Evolutionary conservation across 2,329 filamentous ascomycete species (phyloP).

Genomic region (Fusarium globosum): DNA sequence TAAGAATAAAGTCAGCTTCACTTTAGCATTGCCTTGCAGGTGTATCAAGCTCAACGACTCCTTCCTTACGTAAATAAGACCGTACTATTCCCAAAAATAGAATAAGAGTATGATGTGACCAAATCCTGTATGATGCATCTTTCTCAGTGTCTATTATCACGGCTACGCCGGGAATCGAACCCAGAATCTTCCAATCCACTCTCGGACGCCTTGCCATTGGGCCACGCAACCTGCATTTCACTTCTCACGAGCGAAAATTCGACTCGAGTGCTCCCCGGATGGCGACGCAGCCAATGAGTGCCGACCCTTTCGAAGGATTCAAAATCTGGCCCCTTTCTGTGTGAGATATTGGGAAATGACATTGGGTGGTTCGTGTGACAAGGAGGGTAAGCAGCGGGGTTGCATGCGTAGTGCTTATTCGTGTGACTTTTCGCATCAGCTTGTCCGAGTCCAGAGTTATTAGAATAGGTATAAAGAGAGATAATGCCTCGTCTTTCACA

Average conservation of each 20-base stretch:
- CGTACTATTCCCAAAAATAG: too few relatives aligned
- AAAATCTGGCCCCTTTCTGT: neutral
- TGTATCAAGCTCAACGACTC: too few relatives aligned
- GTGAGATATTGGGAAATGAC: neutral
- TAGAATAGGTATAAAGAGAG: neutral
- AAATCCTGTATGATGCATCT: too few relatives aligned
- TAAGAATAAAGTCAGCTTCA: neutral
- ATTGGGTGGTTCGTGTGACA: neutral
- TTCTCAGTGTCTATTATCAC: accelerated
- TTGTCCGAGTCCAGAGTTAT: accelerated
- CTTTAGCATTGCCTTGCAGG: neutral
- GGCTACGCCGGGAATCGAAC: constrained; percentile 3
- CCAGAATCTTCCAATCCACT: constrained; percentile 7
- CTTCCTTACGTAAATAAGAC: too few relatives aligned
- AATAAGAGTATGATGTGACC: too few relatives aligned
- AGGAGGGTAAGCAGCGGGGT: neutral
- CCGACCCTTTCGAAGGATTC: neutral
- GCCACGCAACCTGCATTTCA: neutral
- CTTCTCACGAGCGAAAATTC: neutral
- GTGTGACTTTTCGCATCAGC: neutral
- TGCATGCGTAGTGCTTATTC: neutral
- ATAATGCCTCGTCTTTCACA: neutral
- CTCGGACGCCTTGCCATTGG: neutral
- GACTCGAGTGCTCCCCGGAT: neutral
- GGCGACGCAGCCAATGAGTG: neutral